Base-by-base conservation (phyloP, 2,329 filamentous ascomycete species). In the Talaromyces verruculosus region DNA sequence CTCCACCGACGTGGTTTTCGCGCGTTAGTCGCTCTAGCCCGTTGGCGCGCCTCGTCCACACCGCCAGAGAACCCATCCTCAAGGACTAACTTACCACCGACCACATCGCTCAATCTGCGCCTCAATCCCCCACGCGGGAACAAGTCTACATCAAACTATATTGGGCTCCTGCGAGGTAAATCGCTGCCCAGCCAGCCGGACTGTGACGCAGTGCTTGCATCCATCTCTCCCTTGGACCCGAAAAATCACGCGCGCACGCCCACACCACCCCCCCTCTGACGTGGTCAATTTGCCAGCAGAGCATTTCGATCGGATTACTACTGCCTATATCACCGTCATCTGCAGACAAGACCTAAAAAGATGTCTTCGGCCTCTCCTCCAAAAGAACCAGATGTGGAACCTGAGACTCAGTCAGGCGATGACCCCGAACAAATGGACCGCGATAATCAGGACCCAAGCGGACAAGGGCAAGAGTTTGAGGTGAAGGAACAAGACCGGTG, bases 401-500 rank as follows among this genome's bases (percentile, higher is more conserved):
- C 90, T 86, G 89, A 88, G 87, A 90, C 87, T 87, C 91, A 92
- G 85, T 96, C 93, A 85, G 93, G 95, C 84, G 92, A 96, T 85
- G 84, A 86, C 78, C 92, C 95, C 85, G 89, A 89, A 85, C 90
- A 90, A 87, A 96, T 96, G 91, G 93, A 96, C 76, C 84, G 84
- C 73, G 80, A 82, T 67, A 78, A 81, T 67, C 79, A 80, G 84
- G 91, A 93, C 80, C 84, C 86, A 88, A 90, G 92, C 84, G 85
- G 85, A 79, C 86, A 86, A 80, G 89, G 87, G 79, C 85, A 90
- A 81, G 94, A 98, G 84, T 97, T 97, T 80, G 94, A 98, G 83
- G 94, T 98, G 82, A 98, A 98, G 86, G 95, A 99, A 83, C 95
- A 99, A 83, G 95, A 99, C 83, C 87, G 95, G 86, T 99, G 95